Conservation (phyloP, 169 alveolate genomes). For the Blepharisma undulans region DNA sequence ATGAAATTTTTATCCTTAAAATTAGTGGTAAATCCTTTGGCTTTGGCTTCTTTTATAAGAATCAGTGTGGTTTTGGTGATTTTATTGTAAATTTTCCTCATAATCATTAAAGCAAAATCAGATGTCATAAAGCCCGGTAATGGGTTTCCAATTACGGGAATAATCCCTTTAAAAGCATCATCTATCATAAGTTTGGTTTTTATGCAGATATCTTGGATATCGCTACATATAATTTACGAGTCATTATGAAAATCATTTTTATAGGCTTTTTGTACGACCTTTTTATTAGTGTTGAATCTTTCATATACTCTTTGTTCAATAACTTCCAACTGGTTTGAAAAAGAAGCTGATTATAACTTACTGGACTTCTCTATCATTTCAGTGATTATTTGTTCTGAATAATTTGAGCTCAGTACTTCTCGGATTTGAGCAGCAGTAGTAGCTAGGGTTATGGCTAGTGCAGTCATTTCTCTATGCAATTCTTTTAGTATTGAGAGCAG, state of each 20-base stretch:
- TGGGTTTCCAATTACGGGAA: constrained; percentile 5
- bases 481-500: constrained; percentile 16
- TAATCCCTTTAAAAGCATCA: not conserved
- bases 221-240: not conserved
- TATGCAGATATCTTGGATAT: not conserved
- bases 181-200: not conserved
- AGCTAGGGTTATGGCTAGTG: not conserved
- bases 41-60: not conserved
- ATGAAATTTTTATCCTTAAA: too few relatives aligned
- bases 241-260: constrained; percentile 9
- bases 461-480: constrained; percentile 7
- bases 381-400: not conserved
- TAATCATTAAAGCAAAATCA: not conserved
- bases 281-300: not conserved
- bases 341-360: not conserved
- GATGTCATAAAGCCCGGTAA: not conserved
- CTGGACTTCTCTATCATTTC: not conserved
- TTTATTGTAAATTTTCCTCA: not conserved
- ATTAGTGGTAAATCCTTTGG: not conserved
- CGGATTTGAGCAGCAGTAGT: not conserved
- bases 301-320: constrained; percentile 18
- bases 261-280: not conserved
- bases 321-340: not conserved
- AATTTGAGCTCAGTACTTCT: not conserved
- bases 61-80: not conserved